These are phyloP conservation scores for Coemansia sp. DNA, from an alignment of 192 early-diverging fungal genomes.

Conservation along the genomic window DNA sequence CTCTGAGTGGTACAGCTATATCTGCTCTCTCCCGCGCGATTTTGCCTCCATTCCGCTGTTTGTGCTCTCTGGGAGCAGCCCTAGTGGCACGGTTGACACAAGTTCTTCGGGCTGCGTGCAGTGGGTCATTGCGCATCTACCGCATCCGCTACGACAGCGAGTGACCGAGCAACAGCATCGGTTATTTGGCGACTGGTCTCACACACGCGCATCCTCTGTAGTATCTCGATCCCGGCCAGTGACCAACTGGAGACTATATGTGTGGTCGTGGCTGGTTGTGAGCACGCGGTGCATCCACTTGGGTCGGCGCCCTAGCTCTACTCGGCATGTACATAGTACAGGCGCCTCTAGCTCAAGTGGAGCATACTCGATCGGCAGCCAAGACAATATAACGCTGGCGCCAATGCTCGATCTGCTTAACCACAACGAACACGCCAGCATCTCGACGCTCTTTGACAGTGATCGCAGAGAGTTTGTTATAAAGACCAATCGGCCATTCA, in stretches of 20 bases:
- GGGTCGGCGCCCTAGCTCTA: conserved; percentile 8
- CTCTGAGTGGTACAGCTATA: conserved; percentile 32
- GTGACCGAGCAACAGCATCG: conserved; percentile 27
- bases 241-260: conserved; percentile 31
- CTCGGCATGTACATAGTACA: not conserved
- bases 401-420: conserved; percentile 79
- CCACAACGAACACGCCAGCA: conserved; percentile 64
- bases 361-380: conserved; percentile 3
- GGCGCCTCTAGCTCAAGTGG: not conserved
- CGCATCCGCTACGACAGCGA: conserved; percentile 17
- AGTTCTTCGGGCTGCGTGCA: not conserved
- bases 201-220: conserved; percentile 9
- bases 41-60: conserved; percentile 44
- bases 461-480: conserved; percentile 61
- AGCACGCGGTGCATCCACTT: conserved; percentile 53
- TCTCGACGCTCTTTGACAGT: conserved; percentile 38
- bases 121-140: conserved; percentile 37
- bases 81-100: conserved; percentile 12
- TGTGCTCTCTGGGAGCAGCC: conserved; percentile 25
- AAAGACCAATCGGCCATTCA: conserved; percentile 60
- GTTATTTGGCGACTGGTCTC: conserved; percentile 31
- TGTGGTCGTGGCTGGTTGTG: conserved; percentile 53
- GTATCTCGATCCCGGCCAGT: not conserved
- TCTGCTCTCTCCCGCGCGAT: conserved; percentile 31
- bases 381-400: conserved; percentile 69